These are phyloP conservation scores for Kockiozyma suomiensis DNA, from an alignment of 805 yeast genomes.

Conservation along the genomic window DNA sequence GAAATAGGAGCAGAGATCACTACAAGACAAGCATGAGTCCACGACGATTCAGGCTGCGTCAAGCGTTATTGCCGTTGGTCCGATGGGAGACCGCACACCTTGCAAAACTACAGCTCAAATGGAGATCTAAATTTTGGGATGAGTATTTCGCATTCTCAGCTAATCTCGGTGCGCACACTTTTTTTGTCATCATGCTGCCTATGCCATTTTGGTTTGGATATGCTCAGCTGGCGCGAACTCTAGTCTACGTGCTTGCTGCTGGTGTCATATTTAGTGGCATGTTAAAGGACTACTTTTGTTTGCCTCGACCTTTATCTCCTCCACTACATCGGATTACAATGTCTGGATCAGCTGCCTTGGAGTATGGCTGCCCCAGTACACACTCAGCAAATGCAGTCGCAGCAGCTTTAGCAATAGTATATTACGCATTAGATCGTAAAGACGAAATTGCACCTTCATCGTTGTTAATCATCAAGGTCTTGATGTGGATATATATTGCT, in stretches of 20 bases:
- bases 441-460: constrained; percentile 13
- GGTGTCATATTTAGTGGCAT: constrained; percentile 64
- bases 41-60: constrained; percentile 57
- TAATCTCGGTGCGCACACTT: constrained; percentile 88
- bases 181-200: constrained; percentile 88
- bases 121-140: constrained; percentile 60
- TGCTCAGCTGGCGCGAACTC: constrained; percentile 58
- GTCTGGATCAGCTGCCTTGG: constrained; percentile 87
- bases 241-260: constrained; percentile 61
- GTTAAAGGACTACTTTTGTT: constrained; percentile 73
- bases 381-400: constrained; percentile 95
- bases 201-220: constrained; percentile 81
- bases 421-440: constrained; percentile 3
- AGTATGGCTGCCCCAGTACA: constrained; percentile 92
- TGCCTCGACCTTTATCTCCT: constrained; percentile 92
- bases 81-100: constrained; percentile 60
- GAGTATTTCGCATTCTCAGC: constrained; percentile 85
- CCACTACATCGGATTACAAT: constrained; percentile 88
- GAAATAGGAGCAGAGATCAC: constrained; percentile 66
- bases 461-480: constrained; percentile 8
- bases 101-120: neutral
- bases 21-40: constrained; percentile 63
- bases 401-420: constrained; percentile 59
- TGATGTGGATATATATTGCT: constrained; percentile 52
- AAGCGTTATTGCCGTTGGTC: constrained; percentile 56